Base-by-base conservation (phyloP, 495 filamentous ascomycete genomes). In the Tetracladium marchalianum region DNA sequence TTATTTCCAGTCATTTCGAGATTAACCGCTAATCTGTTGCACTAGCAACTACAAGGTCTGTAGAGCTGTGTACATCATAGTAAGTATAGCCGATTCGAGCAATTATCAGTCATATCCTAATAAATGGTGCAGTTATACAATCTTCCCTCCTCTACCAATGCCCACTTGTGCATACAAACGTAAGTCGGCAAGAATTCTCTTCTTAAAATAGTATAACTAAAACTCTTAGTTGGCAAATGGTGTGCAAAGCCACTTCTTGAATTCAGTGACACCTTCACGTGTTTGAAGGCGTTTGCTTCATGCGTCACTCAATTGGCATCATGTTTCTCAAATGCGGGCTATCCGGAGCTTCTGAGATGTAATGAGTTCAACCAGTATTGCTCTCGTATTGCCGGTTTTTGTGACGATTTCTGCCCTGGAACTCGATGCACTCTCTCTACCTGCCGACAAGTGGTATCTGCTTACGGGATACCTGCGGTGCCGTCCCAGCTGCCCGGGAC, bases 241-340 rank as follows among this genome's bases (percentile, higher is more conserved):
- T 75, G 71, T 58, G 66, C 67, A 11, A 55, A 57, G 12, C 66
- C 68, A 4, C 44, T 75, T 11, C 71, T 70, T 31, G 47, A 60
- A 49, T 75, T 62, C 61, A 46, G 52, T n/a, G 66, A 69, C 49
- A 32, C 51, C 18, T 32, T 53, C 4, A 41, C 50, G 19, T 75
- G 71, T 57, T 56, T 60, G 40, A 39, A 33, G 1, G 60, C 65
- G 18, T 58, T 58, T 32, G 55, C 65, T 12, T 53, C 54, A 31
- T 75, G 71, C 56, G 41, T 47, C 8, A 47, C 71, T 18, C 69
- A 73, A 51, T 49, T 66, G 5, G 47, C 69, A 12, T 59, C 64
- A 45, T 75, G 71, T 62, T 72, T 71, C 65, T 47, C 58, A 40
- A 44, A 61, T 18, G 71, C 70, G 40, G 68, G 69, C n/a, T 73